Base-by-base conservation (phyloP, 441 rosid species). In the Erodium moschatum region DNA sequence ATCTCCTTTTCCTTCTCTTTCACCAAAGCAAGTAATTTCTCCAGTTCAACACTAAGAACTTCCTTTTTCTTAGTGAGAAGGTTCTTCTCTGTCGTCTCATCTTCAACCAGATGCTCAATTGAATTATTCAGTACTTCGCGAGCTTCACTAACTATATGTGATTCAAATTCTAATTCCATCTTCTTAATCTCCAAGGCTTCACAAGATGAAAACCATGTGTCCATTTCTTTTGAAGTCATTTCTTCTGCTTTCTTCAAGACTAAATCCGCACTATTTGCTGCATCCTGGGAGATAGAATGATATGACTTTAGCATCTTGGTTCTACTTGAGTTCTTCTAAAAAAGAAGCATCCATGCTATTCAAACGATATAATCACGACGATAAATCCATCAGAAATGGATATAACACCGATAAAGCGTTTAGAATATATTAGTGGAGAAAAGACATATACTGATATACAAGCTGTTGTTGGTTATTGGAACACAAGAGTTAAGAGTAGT, bases 1-100 rank as follows among this genome's bases (percentile, higher is more conserved):
- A 89, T 85, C 86, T 86, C 88, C 70, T 76, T 81, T 73, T 89
- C 91, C 76, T 89, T 92, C 35, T 81, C 82, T 79, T 76, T 86
- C 64, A 89, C 90, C 62, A 89, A 65, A 70, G 85, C 85, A 70
- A 89, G 87, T 33, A 92, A 75, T 67, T 82, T 73, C 67, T 83
- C 81, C 75, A 92, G 85, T 75, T 92, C 88, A 38, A 74, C 72
- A 0, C 76, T 64, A 54, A 92, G 84, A 29, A 71, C 71, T 29
- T 84, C 84, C 75, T 79, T 87, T 83, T 73, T 81, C 75, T 81
- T 79, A 70, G 63, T 67, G 46, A 88, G 80, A 66, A 62, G 67
- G 72, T 84, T 86, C 66, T 81, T 86, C 67, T 87, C 89, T 73
- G 69, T 82, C 74, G 50, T 77, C 38, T 86, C 96, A 77, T 85